Percentiles rank a stretch among this genome's conserved stretches.
Evolutionary conservation across 192 early-diverging fungal genomes (phyloP).

Genomic region (Pilobolus umbonatus): DNA sequence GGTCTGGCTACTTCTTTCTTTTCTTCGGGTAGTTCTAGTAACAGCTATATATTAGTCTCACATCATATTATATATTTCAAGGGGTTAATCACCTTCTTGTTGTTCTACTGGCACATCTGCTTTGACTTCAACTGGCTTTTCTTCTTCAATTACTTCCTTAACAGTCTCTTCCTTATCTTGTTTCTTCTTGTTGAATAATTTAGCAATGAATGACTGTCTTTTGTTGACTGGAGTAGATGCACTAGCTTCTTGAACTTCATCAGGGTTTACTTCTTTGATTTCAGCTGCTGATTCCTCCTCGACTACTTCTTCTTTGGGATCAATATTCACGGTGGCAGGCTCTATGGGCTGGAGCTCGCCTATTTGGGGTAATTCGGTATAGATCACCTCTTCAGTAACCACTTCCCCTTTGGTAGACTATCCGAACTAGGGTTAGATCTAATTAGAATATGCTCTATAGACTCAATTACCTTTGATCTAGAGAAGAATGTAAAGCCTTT

Average conservation of each 20-base stretch:
- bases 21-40: neutral
- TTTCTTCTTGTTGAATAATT: slow-evolving; percentile 14
- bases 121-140: neutral
- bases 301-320: neutral
- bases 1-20: slow-evolving; percentile 5
- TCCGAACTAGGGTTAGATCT: neutral
- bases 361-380: slow-evolving; percentile 11
- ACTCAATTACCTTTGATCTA: slow-evolving; percentile 5
- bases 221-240: slow-evolving; percentile 17
- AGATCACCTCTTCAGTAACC: neutral
- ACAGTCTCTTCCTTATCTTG: neutral
- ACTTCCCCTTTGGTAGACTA: slow-evolving; percentile 2
- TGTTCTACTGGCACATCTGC: neutral
- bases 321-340: neutral
- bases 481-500: neutral
- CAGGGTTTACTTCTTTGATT: neutral
- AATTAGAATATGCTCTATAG: neutral
- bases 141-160: neutral
- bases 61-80: too few species aligned
- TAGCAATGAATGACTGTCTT: slow-evolving; percentile 17
- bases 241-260: slow-evolving; percentile 16
- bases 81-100: neutral
- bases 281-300: slow-evolving; percentile 8
- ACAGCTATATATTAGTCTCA: too few species aligned
- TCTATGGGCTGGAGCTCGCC: slow-evolving; percentile 6